Evolutionary conservation across 805 yeast genomes (phyloP).

Genomic region (Dipodascopsis uninucleata): DNA sequence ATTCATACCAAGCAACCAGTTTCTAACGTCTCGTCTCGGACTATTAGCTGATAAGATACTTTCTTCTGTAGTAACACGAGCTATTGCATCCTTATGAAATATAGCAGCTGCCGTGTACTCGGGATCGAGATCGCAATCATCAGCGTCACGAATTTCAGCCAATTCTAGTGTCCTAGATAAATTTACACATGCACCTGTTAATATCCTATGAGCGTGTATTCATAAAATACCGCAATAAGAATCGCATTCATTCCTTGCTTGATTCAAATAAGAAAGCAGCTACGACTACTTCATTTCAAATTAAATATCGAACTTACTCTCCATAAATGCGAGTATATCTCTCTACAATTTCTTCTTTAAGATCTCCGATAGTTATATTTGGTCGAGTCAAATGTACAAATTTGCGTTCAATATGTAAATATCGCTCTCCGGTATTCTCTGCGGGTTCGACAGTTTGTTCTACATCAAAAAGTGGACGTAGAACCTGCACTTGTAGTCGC

Average conservation of each 20-base stretch:
- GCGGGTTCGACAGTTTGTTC: no score
- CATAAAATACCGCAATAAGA: no score
- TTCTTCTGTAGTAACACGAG: constrained; percentile 6
- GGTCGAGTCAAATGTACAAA: constrained; percentile 16
- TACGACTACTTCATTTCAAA: no score
- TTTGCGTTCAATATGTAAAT: constrained; percentile 5
- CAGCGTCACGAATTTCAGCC: constrained; percentile 6
- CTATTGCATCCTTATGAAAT: constrained; percentile 5
- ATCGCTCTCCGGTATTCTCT: no score
- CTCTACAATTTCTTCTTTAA: constrained; percentile 13
- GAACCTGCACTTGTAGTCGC: constrained; percentile 1
- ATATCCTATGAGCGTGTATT: no score
- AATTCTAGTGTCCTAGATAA: constrained; percentile 4
- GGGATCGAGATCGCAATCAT: constrained; percentile 17
- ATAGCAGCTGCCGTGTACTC: constrained; percentile 10
- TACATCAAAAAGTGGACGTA: background rate
- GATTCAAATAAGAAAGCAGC: no score
- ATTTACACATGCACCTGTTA: no score
- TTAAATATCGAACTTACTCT: constrained; percentile 16
- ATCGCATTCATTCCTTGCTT: no score
- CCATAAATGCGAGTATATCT: constrained; percentile 13
- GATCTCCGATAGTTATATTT: constrained; percentile 4
- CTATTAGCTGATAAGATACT: no score
- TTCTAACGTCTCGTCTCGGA: no score
- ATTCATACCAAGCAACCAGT: no score